These are phyloP conservation scores for Echites panduratus DNA, from an alignment of 257 asterid species.

Conservation along the genomic window DNA sequence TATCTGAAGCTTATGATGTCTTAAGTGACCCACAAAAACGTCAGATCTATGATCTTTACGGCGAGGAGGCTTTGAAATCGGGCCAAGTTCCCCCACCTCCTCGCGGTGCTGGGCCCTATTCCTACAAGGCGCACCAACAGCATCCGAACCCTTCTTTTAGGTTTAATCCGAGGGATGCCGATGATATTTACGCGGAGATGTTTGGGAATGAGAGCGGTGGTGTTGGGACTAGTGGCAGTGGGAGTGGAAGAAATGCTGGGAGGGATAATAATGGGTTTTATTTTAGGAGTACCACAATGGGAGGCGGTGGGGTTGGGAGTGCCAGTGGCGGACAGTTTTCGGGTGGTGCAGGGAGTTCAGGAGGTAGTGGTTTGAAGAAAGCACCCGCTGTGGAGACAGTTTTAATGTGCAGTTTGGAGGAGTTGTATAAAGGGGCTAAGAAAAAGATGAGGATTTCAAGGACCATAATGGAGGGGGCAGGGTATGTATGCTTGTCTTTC, in stretches of 20 bases:
- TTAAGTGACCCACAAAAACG: constrained; percentile 98
- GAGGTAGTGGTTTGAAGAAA: constrained; percentile 50
- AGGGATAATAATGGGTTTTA: constrained; percentile 44
- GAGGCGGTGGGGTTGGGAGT: constrained; percentile 7
- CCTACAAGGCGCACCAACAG: constrained; percentile 30
- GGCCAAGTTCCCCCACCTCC: constrained; percentile 71
- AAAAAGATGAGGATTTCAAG: constrained; percentile 92
- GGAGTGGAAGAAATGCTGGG: constrained; percentile 23
- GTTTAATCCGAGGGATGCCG: constrained; percentile 85
- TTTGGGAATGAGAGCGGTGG: constrained; percentile 57
- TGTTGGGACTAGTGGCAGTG: constrained; percentile 24
- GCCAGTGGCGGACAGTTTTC: constrained; percentile 31
- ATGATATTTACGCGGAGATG: constrained; percentile 79
- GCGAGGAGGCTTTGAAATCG: constrained; percentile 88
- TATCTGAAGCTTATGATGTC: constrained; percentile 94
- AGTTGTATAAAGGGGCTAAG: constrained; percentile 65
- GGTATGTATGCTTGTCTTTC: constrained; percentile 43
- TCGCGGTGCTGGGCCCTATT: constrained; percentile 32
- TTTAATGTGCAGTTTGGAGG: constrained; percentile 87
- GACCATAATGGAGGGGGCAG: constrained; percentile 52
- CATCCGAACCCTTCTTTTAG: constrained; percentile 77
- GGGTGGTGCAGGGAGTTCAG: constrained; percentile 30
- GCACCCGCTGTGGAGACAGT: constrained; percentile 66
- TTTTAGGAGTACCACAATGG: constrained; percentile 65
- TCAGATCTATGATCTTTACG: constrained; percentile 98